Evolutionary conservation across 768 basidiomycete species (phyloP), one percentile per base, ranked within the genome.

Genomic region (Scleroderma citrinum): DNA sequence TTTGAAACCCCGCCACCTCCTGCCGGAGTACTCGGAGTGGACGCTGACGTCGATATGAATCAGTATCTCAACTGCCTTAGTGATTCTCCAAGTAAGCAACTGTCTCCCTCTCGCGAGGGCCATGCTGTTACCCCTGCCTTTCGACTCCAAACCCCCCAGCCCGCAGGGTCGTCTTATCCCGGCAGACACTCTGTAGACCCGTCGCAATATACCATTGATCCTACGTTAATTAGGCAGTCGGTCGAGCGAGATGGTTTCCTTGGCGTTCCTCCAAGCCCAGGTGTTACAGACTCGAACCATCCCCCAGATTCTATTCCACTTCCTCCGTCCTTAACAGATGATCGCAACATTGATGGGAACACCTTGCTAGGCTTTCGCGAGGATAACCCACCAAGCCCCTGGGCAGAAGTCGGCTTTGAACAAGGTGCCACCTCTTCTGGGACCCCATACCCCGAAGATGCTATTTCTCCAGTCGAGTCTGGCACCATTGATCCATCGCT

Each of bases 401-500:
- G 59, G 60, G 35, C 42, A 6, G 47, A 37, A 3, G 53, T 46
- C 7, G 16, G 6, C 32, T 12, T 44, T 1, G 23, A 39, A 3
- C 46, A 34, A 14, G 29, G 44, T 13, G 8, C 31, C 26, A 29
- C 26, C 8, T 29, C 26, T 21, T n/a, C 47, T 2, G 38, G 31
- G 0, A 20, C 39, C 34, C 13, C 42, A 34, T 17, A 46, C 44
- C 35, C 52, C 17, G 7, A n/a, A n/a, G 13, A 45, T 31, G 32
- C 30, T 2, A 20, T 32, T 17, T 34, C 39, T 11, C 17, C 54
- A 13, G 17, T 32, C 10, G 19, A 32, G 32, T 37, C 23, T 8
- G 54, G 56, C 19, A 66, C 65, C 5, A 66, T 66, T n/a, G 53
- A 66, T 46, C 65, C 66, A 2, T 66, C 65, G 14, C 55, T 66